Conservation (phyloP, 306 rosid species). For the Potentilla sterilis region DNA sequence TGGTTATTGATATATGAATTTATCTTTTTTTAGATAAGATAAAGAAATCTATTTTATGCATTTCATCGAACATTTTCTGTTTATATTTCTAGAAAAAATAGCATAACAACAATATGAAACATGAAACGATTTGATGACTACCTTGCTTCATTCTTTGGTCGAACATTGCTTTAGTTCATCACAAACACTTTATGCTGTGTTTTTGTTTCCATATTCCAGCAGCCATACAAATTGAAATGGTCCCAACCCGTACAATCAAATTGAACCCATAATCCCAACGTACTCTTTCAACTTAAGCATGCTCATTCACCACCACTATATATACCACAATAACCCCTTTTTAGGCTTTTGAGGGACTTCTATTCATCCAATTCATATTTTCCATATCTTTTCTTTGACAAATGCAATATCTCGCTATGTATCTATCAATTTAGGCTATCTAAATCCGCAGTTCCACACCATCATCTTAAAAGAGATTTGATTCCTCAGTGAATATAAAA, state of each 20-base stretch:
- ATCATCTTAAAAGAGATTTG: constrained; percentile 22
- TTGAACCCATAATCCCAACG: constrained; percentile 2
- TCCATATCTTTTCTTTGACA: constrained; percentile 12
- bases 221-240: constrained; percentile 4
- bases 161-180: background rate
- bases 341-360: constrained; percentile 24
- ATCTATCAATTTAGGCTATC: constrained; percentile 11
- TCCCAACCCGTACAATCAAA: constrained; percentile 3
- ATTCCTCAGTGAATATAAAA: constrained; percentile 9
- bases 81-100: background rate
- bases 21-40: background rate
- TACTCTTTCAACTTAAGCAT: constrained; percentile 15
- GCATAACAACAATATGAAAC: background rate
- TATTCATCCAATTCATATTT: background rate
- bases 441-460: constrained; percentile 14
- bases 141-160: background rate
- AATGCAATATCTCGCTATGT: background rate
- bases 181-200: background rate
- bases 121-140: background rate
- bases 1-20: too few species aligned
- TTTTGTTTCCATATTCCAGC: background rate
- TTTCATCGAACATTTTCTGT: background rate
- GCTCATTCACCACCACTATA: constrained; percentile 19
- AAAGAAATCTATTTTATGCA: background rate
- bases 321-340: constrained; percentile 18